phyloP scores from a whole-genome alignment of 768 basidiomycete genomes.

The Sporobolomyces phaffii region DNA sequence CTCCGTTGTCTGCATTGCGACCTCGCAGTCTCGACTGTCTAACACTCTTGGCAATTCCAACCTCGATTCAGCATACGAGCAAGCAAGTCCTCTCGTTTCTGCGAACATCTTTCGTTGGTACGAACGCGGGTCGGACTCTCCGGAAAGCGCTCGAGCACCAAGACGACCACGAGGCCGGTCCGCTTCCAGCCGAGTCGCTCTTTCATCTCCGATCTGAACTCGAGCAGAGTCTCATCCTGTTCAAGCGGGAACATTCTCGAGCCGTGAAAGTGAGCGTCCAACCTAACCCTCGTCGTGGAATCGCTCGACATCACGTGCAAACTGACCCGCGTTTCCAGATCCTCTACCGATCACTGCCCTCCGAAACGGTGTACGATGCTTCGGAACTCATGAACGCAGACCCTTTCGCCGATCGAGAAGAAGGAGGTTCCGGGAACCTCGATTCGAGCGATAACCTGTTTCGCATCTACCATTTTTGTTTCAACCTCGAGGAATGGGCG shows the following conservation, averaged over 20 bases:
- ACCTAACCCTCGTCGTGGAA: background rate
- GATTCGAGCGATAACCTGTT: conserved; percentile 39
- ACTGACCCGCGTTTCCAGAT: background rate
- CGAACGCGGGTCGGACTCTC: background rate
- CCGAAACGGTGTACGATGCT: conserved; percentile 18
- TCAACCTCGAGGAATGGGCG: conserved; percentile 90
- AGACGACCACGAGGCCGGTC: background rate
- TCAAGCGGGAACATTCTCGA: conserved; percentile 41
- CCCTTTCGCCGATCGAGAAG: conserved; percentile 3
- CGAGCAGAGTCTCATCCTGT: conserved; percentile 39
- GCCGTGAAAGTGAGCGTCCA: conserved; percentile 33
- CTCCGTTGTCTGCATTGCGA: too few species aligned
- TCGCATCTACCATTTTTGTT: conserved; percentile 53
- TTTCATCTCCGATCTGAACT: conserved; percentile 38
- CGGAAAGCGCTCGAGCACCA: background rate
- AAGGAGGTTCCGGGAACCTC: too few species aligned
- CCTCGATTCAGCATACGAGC: conserved; percentile 11
- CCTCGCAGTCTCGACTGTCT: too few species aligned
- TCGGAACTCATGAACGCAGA: background rate
- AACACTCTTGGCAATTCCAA: too few species aligned
- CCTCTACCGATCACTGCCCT: conserved; percentile 22
- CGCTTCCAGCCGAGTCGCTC: conserved; percentile 24
- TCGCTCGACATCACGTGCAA: too few species aligned
- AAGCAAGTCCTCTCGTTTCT: conserved; percentile 11
- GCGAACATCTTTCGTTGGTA: conserved; percentile 20